Conservation (phyloP, 495 filamentous ascomycete genomes). For the Xylaria sp. region DNA sequence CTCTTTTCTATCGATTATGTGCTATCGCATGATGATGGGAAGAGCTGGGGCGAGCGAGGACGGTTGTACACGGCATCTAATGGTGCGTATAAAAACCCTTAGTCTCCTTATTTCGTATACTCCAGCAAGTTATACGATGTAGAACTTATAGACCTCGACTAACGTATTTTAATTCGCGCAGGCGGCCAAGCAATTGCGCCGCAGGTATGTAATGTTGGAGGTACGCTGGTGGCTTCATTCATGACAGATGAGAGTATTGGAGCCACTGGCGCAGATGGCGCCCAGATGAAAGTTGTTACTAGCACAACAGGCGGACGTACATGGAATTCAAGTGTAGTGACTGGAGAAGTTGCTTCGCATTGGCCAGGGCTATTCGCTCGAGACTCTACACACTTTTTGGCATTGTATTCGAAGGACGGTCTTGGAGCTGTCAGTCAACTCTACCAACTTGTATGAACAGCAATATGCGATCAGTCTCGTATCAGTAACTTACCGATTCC, state of each 20-base stretch:
- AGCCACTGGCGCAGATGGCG: slow-evolving; percentile 37
- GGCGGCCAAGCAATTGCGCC: slow-evolving; percentile 52
- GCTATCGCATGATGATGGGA: slow-evolving; percentile 63
- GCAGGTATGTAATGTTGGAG: slow-evolving; percentile 63
- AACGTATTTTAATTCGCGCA: too few species aligned
- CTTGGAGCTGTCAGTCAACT: slow-evolving; percentile 41
- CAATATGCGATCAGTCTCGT: too few species aligned
- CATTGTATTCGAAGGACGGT: slow-evolving; percentile 46
- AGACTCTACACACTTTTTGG: slow-evolving; percentile 44
- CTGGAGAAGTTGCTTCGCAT: slow-evolving; percentile 39
- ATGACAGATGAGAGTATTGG: slow-evolving; percentile 66
- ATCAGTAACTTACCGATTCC: too few species aligned
- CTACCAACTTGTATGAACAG: slow-evolving; percentile 20
- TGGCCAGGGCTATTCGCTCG: slow-evolving; percentile 54
- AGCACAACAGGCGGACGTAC: slow-evolving; percentile 48
- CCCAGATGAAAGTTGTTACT: slow-evolving; percentile 44
- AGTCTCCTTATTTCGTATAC: too few species aligned
- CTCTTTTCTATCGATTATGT: slow-evolving; percentile 59
- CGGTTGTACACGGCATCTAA: slow-evolving; percentile 56
- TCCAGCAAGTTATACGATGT: too few species aligned
- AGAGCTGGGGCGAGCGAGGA: slow-evolving; percentile 60
- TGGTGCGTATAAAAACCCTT: too few species aligned
- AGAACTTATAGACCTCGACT: too few species aligned
- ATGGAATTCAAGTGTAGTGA: slow-evolving; percentile 48
- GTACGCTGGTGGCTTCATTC: slow-evolving; percentile 63